Evolutionary conservation across 345 rosid species (phyloP), one percentile per base, ranked within the genome.

Genomic region (Citrus trifoliata): DNA sequence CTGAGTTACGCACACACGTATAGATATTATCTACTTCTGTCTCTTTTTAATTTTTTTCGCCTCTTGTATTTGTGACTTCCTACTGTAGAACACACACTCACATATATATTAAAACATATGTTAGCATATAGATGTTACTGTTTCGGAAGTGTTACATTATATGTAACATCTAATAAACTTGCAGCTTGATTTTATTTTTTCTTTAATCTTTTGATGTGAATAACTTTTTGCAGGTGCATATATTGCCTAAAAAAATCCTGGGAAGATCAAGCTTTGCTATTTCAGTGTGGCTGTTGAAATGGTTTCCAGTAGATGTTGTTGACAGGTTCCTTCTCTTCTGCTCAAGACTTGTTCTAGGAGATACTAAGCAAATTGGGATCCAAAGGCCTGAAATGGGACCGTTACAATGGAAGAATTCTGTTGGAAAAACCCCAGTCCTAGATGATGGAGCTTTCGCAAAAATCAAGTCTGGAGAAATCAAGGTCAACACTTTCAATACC

Each of bases 341-440:
- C 59, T 86, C 94, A 8, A 61, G 76, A 73, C 24, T 89, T 25
- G 77, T 82, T 22, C 77, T 92, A 46, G 94, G 96, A 53, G 86
- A 89, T 75, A 90, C 91, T 14, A 77, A 76, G 71, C 86, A 78
- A 79, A n/a, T 72, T 46, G 93, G 96, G 46, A 85, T 92, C 53
- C 83, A 80, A 73, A 76, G 93, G 64, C 96, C 96, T 0, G 82
- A 90, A 78, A 87, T 85, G 1, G 96, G 96, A 59, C 96, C 96
- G 13, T 77, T 90, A n/a, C 89, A 88, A 79, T 84, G 83, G 19
- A 92, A 92, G 80, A 90, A 80, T 28, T 78, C 84, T 7, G 79
- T 86, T 35, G 96, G 96, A 22, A 92, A 88, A 79, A 89, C 87
- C 67, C 96, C 96, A 21, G 94, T 90, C 74, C 85, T 92, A 46